phyloP scores from a whole-genome alignment of 192 early-diverging fungal species.

The Allomyces arbusculus region DNA sequence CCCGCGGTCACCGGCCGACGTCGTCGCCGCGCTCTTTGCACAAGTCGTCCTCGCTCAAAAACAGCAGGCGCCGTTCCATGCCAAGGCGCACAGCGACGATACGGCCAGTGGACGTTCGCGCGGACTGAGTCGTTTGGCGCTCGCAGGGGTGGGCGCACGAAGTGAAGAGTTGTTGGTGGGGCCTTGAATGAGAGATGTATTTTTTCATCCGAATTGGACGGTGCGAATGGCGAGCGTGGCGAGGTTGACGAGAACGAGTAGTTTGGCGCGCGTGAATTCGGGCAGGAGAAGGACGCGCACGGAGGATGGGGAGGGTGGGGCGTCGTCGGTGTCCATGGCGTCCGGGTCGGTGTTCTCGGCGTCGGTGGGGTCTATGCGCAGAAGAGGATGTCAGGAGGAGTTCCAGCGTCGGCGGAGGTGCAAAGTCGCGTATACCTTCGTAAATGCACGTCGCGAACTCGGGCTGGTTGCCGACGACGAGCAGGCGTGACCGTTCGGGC shows the following conservation, averaged over 20 bases:
- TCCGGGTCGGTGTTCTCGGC: no score
- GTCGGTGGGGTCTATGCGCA: neutral
- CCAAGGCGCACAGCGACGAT: no score
- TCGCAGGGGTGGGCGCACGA: no score
- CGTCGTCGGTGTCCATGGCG: slow-evolving; percentile 1
- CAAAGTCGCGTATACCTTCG: slow-evolving; percentile 14
- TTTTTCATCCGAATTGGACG: neutral
- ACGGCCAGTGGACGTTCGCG: no score
- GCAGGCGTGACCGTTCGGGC: slow-evolving; percentile 52
- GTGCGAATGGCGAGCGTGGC: slow-evolving; percentile 28
- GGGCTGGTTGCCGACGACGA: slow-evolving; percentile 73
- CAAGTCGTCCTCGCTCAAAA: neutral
- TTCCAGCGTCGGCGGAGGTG: neutral
- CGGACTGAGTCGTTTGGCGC: no score
- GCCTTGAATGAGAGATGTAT: no score
- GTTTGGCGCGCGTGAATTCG: slow-evolving; percentile 39
- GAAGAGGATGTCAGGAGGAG: neutral
- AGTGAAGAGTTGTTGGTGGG: no score
- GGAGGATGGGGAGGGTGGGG: slow-evolving; percentile 1
- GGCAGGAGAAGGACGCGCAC: slow-evolving; percentile 53
- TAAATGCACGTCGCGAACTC: slow-evolving; percentile 36
- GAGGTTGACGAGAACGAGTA: slow-evolving; percentile 61
- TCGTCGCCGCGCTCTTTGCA: neutral
- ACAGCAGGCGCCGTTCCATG: no score
- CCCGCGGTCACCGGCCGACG: neutral